phyloP scores from a whole-genome alignment of 1,284 basidiomycete species.

The Apiotrichum sp. region DNA sequence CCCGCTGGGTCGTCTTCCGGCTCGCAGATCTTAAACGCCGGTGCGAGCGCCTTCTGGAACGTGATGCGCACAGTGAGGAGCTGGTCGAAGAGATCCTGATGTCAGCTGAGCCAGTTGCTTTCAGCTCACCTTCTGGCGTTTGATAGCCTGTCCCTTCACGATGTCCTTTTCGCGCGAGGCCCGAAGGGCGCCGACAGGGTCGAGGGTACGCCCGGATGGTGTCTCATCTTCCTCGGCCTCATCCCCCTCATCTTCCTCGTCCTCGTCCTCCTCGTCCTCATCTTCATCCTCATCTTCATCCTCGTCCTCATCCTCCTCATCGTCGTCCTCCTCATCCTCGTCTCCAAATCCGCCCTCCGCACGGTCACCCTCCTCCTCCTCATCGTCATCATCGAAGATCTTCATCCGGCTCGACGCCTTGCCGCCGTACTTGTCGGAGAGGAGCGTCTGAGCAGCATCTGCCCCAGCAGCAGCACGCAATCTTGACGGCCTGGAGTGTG shows the following conservation, averaged over 20 bases:
- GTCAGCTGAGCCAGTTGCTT: constrained; percentile 1
- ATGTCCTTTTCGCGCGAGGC: constrained; percentile 46
- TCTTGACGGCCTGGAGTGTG: constrained; percentile 56
- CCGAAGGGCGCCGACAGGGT: constrained; percentile 48
- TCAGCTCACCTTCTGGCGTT: constrained; percentile 66
- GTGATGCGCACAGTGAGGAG: constrained; percentile 81
- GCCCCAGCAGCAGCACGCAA: constrained; percentile 58
- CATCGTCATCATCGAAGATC: constrained; percentile 49
- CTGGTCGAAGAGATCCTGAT: constrained; percentile 71
- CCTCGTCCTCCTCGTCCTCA: constrained; percentile 48
- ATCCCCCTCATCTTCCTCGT: constrained; percentile 46
- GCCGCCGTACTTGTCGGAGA: constrained; percentile 62
- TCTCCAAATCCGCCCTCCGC: constrained; percentile 65
- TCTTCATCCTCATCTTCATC: constrained; percentile 49
- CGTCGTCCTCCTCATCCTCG: constrained; percentile 48
- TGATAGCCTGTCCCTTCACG: constrained; percentile 69
- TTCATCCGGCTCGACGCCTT: constrained; percentile 59
- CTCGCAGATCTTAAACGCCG: constrained; percentile 41
- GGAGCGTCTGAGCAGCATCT: constrained; percentile 50
- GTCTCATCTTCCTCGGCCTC: constrained; percentile 34
- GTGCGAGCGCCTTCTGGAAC: constrained; percentile 68
- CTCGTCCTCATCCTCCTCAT: constrained; percentile 32
- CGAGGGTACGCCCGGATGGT: constrained; percentile 28
- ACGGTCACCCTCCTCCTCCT: constrained; percentile 48
- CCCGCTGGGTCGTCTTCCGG: constrained; percentile 22